Evolutionary conservation across 176 grass and related monocot species (phyloP), one percentile per base, ranked within the genome.

Genomic region (Oryza longistaminata): DNA sequence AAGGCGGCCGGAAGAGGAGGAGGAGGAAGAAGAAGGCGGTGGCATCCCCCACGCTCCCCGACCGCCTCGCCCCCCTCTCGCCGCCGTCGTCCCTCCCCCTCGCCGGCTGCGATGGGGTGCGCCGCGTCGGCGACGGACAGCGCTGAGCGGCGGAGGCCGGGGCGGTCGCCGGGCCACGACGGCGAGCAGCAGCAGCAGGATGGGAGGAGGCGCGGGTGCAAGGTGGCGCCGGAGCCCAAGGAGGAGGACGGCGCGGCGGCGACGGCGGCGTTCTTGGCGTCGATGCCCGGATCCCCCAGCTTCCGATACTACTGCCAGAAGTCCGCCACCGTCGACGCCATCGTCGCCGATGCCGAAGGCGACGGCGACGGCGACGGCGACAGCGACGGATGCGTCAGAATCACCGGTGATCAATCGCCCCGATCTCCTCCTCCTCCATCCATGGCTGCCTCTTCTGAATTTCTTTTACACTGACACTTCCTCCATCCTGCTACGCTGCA

Each of bases 301-400:
- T 90, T 88, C 64, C 35, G 88, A 81, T 66, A 82, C 85, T 93
- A 93, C 77, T 93, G 80, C 88, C 76, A 85, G 77, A 83, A 85
- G 12, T 26, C 77, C 13, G 67, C 81, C 19, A 1, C 24, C 11
- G 64, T 87, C 10, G 89, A 87, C 31, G 71, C 21, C 48, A 45
- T 91, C 44, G 73, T 70, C 15, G 70, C 85, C 64, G 85, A 78
- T 13, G 9, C 49, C 64, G n/a, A 68, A 24, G 49, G 33, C 64
- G n/a, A 68, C 34, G 49, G 45, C 34, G 55, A 10, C 25, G 5
- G 45, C 25, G 55, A 10, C 25, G 8, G 35, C 25, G 74, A 87
- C 7, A 25, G n/a, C 11, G 68, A 66, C 27, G 82, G 16, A 52
- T 49, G 40, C 39, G 49, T 68, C 62, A 64, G 22, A 27, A 17